Evolutionary conservation across 2,329 filamentous ascomycete species (phyloP).

Genomic region (Monosporascus sp.): DNA sequence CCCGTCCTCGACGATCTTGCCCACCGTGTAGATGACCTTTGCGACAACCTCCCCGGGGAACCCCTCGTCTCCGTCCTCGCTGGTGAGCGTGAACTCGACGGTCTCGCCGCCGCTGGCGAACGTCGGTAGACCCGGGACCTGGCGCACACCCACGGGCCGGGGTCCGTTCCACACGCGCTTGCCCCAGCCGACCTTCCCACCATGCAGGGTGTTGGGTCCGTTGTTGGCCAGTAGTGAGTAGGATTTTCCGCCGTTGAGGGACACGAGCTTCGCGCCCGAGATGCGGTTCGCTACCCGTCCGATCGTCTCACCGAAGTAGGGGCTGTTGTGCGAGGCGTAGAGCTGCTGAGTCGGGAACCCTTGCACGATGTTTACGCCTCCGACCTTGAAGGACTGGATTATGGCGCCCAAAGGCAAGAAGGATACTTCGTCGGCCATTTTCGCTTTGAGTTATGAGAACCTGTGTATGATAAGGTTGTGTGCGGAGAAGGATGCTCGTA

Average conservation of each 20-base stretch:
- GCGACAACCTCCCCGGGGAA: conserved; percentile 82
- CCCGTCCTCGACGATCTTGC: conserved; percentile 57
- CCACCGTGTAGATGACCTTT: conserved; percentile 72
- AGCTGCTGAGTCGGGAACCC: conserved; percentile 71
- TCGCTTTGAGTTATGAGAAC: background rate
- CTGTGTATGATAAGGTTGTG: conserved; percentile 4
- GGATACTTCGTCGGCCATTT: conserved; percentile 40
- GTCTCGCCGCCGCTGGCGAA: conserved; percentile 56
- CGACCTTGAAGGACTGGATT: conserved; percentile 75
- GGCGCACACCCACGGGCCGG: conserved; percentile 46
- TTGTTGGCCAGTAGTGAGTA: conserved; percentile 74
- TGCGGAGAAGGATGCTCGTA: conserved; percentile 2
- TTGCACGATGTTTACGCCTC: conserved; percentile 79
- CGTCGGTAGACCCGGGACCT: conserved; percentile 45
- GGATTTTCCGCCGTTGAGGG: conserved; percentile 61
- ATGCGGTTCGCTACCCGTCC: conserved; percentile 82
- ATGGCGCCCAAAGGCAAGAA: conserved; percentile 75
- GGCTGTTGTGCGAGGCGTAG: conserved; percentile 69
- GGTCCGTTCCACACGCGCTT: conserved; percentile 75
- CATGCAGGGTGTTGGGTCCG: conserved; percentile 69
- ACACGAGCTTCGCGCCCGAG: conserved; percentile 62
- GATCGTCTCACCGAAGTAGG: conserved; percentile 91
- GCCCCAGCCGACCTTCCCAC: conserved; percentile 72
- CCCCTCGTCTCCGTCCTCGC: conserved; percentile 79
- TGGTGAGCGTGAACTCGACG: conserved; percentile 60